phyloP scores from a whole-genome alignment of 2,329 filamentous ascomycete genomes.

The Fusarium poae region DNA sequence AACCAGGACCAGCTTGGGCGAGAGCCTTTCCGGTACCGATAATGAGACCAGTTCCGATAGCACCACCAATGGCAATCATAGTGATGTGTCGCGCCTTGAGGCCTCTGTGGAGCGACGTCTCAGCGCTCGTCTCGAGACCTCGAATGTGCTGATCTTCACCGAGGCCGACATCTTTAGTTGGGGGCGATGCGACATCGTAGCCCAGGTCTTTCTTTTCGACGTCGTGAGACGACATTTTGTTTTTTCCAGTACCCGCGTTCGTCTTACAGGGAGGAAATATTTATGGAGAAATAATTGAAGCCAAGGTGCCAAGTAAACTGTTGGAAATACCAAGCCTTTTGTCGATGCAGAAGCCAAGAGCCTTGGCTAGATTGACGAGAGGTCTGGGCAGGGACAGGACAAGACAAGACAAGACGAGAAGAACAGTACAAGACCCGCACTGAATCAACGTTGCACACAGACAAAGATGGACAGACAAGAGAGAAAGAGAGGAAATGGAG shows the following conservation, averaged over 20 bases:
- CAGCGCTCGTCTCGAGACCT: slow-evolving; percentile 63
- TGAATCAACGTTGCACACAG: slow-evolving; percentile 32
- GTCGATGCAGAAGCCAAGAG: slow-evolving; percentile 9
- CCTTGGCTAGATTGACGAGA: slow-evolving; percentile 20
- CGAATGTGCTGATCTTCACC: slow-evolving; percentile 56
- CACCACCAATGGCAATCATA: slow-evolving; percentile 79
- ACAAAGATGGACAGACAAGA: background rate
- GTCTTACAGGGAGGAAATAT: background rate
- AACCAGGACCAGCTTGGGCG: slow-evolving; percentile 69
- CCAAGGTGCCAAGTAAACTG: slow-evolving; percentile 28
- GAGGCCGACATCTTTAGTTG: slow-evolving; percentile 25
- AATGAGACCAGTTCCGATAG: slow-evolving; percentile 80
- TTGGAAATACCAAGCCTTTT: slow-evolving; percentile 24
- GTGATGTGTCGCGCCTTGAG: slow-evolving; percentile 68
- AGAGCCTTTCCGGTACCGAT: slow-evolving; percentile 73
- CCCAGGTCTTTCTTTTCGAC: slow-evolving; percentile 46
- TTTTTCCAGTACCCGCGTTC: background rate
- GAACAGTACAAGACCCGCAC: background rate
- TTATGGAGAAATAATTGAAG: background rate
- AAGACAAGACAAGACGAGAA: background rate
- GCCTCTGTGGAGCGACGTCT: slow-evolving; percentile 64
- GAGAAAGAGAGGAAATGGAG: background rate
- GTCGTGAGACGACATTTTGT: slow-evolving; percentile 33
- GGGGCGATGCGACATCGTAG: slow-evolving; percentile 35
- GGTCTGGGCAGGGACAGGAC: slow-evolving; percentile 3